A percentile compares a stretch with the other conserved stretches of the same genome.
Evolutionary conservation across 164 flowering plant species (phyloP).

Genomic region (Piper longum): DNA sequence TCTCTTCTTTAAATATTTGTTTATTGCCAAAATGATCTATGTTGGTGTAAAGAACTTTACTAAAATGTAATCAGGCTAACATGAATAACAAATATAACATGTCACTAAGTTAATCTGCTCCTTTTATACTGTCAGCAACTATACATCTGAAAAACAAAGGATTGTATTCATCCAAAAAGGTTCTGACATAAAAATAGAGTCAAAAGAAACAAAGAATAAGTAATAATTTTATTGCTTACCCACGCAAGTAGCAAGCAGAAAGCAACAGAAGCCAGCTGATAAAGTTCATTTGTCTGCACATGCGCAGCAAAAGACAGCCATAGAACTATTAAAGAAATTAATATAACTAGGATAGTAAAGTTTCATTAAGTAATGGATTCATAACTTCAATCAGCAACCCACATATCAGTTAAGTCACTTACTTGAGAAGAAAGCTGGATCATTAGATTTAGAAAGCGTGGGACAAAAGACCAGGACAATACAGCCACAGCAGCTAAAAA

Average conservation of each 20-base stretch:
- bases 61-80: too few species aligned
- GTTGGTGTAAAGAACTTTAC: too few species aligned
- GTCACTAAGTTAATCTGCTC: too few species aligned
- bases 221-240: constrained; percentile 33
- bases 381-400: neutral
- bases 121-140: too few species aligned
- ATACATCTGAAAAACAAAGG: too few species aligned
- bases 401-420: constrained; percentile 14
- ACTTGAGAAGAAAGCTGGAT: constrained; percentile 80
- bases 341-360: neutral
- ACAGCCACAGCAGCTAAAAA: constrained; percentile 56
- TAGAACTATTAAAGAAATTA: neutral
- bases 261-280: constrained; percentile 93
- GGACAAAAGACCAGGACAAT: constrained; percentile 87
- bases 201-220: neutral
- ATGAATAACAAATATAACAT: too few species aligned
- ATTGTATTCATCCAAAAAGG: too few species aligned
- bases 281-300: constrained; percentile 89
- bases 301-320: neutral
- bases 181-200: neutral
- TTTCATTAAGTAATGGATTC: neutral
- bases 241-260: constrained; percentile 89
- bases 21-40: too few species aligned
- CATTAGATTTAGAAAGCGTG: constrained; percentile 89
- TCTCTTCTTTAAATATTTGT: too few species aligned